Evolutionary conservation across 805 yeast genomes (phyloP).

Genomic region (Starmerella apis): DNA sequence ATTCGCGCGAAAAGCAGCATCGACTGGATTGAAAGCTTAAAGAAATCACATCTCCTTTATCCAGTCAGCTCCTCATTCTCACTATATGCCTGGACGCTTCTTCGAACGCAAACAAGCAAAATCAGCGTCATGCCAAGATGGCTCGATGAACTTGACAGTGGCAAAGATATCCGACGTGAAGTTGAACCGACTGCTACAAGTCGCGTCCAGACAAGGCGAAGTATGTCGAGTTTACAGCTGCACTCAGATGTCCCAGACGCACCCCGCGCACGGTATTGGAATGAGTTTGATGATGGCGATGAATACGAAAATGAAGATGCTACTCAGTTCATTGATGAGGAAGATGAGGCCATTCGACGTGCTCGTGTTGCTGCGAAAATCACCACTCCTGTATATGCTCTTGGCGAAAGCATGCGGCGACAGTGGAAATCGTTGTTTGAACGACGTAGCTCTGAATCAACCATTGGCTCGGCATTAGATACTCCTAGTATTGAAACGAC

Average conservation of each 20-base stretch:
- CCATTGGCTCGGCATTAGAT: conserved; percentile 3
- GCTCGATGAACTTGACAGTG: conserved; percentile 31
- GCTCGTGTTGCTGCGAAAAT: conserved; percentile 29
- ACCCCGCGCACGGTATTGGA: conserved; percentile 42
- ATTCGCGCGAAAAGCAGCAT: conserved; percentile 37
- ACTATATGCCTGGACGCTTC: conserved; percentile 32
- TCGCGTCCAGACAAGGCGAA: neutral
- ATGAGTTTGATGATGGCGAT: conserved; percentile 54
- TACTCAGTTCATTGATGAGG: conserved; percentile 29
- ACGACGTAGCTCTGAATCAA: conserved; percentile 14
- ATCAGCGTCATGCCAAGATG: conserved; percentile 35
- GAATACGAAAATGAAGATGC: conserved; percentile 33
- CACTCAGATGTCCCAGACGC: conserved; percentile 1
- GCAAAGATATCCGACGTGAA: conserved; percentile 39
- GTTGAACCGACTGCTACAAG: conserved; percentile 29
- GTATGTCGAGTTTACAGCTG: neutral
- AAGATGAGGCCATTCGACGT: conserved; percentile 27
- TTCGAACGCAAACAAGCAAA: conserved; percentile 28
- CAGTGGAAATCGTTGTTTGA: conserved; percentile 6
- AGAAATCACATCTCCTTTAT: conserved; percentile 41
- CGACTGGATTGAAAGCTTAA: conserved; percentile 33
- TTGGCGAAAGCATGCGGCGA: conserved; percentile 24
- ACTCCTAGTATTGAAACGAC: conserved; percentile 1
- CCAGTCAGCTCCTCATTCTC: conserved; percentile 37
- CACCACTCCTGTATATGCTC: conserved; percentile 28